Evolutionary conservation across 2,329 filamentous ascomycete genomes (phyloP).

Genomic region (Daldinia eschscholtzii): DNA sequence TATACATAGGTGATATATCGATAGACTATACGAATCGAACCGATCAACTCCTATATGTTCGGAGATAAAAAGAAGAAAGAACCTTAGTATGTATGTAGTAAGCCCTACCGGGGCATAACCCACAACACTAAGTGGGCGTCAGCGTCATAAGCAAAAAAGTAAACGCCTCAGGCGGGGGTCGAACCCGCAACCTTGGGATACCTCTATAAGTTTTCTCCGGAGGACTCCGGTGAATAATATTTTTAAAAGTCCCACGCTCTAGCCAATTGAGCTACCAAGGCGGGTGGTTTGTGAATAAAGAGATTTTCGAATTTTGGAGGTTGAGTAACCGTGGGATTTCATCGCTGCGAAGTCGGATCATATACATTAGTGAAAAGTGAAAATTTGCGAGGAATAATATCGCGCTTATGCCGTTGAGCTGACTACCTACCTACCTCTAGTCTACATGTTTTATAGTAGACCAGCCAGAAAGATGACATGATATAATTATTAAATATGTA

Average conservation of each 20-base stretch:
- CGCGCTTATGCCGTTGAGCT: too few relatives aligned
- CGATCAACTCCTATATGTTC: background rate
- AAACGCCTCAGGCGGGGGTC: slow-evolving; percentile 50
- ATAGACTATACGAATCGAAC: background rate
- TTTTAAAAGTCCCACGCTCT: slow-evolving; percentile 12
- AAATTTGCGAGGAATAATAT: background rate
- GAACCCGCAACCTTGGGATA: slow-evolving; percentile 52
- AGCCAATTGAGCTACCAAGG: slow-evolving; percentile 15
- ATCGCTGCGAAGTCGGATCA: background rate
- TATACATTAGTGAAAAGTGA: background rate
- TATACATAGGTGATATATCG: too few relatives aligned
- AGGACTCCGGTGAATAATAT: background rate
- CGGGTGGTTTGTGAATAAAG: background rate
- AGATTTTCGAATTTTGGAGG: background rate
- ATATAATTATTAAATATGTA: too few relatives aligned
- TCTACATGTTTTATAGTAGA: too few relatives aligned
- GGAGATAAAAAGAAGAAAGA: too few relatives aligned
- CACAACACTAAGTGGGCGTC: background rate
- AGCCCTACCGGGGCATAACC: background rate
- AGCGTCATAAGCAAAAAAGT: background rate
- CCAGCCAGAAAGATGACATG: too few relatives aligned
- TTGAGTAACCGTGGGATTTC: background rate
- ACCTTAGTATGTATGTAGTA: background rate
- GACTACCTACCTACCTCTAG: too few relatives aligned
- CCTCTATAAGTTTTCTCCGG: background rate